Conservation (phyloP, 2,329 filamentous ascomycete genomes). For the Alternaria sp. region DNA sequence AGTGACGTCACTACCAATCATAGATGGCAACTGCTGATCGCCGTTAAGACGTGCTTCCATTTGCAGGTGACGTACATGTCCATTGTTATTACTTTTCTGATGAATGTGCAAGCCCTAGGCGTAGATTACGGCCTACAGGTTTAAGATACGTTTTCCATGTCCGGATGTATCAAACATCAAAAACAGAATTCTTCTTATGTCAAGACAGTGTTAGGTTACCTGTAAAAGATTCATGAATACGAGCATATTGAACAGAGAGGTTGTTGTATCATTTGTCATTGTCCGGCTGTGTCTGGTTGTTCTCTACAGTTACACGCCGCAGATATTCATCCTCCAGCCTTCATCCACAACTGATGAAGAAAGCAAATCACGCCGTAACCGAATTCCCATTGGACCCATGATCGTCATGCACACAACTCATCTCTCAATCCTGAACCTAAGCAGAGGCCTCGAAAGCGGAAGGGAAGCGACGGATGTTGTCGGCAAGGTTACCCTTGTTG, state of each 20-base stretch:
- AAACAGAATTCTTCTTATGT: neutral
- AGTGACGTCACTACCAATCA: neutral
- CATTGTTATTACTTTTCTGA: neutral
- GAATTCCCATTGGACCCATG: constrained; percentile 49
- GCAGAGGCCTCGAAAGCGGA: constrained; percentile 74
- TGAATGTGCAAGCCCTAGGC: neutral
- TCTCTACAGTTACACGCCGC: constrained; percentile 40
- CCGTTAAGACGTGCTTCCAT: neutral
- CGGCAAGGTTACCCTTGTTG: constrained; percentile 85
- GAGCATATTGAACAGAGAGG: neutral
- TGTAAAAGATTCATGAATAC: neutral
- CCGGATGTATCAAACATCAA: neutral
- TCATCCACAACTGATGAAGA: constrained; percentile 46
- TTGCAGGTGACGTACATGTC: neutral
- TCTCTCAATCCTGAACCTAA: constrained; percentile 36
- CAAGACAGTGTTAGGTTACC: neutral
- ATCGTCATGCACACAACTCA: constrained; percentile 38
- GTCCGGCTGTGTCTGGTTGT: constrained; percentile 41
- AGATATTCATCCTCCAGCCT: constrained; percentile 37
- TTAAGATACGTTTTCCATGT: neutral
- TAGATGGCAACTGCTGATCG: neutral
- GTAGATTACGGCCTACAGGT: neutral
- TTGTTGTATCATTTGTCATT: constrained; percentile 46
- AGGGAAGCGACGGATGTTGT: constrained; percentile 96
- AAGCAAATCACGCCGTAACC: constrained; percentile 51